Evolutionary conservation across 1,284 basidiomycete genomes (phyloP), one percentile per base, ranked within the genome.

Genomic region (Sporisorium graminicola): DNA sequence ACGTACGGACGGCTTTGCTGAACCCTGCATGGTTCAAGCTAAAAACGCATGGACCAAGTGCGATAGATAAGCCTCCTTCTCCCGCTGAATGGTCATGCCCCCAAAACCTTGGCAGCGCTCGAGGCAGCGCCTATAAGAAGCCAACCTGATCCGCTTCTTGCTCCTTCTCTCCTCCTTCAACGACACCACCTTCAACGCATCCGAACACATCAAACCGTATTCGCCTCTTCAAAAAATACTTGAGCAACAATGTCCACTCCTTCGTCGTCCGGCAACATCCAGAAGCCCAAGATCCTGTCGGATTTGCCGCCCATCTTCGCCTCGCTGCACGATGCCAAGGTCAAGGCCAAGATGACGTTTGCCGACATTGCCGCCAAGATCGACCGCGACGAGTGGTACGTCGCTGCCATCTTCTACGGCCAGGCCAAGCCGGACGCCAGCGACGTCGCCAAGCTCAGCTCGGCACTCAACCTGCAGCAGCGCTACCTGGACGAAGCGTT

Each of bases 351-450:
- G n/a, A 63, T 81, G 35, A 60, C 71, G 4, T 84, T 84, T 31
- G 82, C 74, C 22, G 42, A 80, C 3, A 61, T 84, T 29, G 78
- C 80, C 22, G 46, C 74, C 43, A 51, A 57, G n/a, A 62, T 82
- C 26, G 74, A 71, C 4, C 31, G 81, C 14, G 74, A 74, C 64
- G 82, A 83, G 54, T 75, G 75, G 70, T 83, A 79, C 70, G 69
- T 76, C 3, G 81, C 82, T 3, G 81, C 68, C 24, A 74, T 80
- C 67, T 82, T 82, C 42, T 84, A 83, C 53, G 82, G 82, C 18
- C 82, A 84, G 43, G 82, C 81, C 27, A 82, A 83, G 52, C 82
- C 82, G 2, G 79, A 79, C 20, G 4, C 42, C 0, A 29, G 54
- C 16, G 82, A 83, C 22, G 27, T 83, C 12, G 55, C 62, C 24